These are phyloP conservation scores for Scenedesmus sp. DNA, from an alignment of 163 green algal species.

Conservation along the genomic window DNA sequence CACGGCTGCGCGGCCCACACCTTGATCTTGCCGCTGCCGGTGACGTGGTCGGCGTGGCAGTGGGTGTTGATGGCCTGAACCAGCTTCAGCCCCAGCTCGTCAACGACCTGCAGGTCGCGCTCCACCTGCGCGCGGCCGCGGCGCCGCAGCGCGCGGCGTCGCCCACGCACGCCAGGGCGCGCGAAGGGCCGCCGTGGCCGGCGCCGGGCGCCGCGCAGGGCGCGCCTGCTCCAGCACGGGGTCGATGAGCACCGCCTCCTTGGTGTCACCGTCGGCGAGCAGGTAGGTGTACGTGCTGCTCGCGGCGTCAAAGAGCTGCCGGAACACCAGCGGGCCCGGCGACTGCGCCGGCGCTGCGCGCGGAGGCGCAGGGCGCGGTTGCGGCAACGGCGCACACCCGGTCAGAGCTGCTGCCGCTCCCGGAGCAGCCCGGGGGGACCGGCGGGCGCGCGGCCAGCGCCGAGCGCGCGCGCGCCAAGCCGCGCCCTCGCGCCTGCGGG, in stretches of 20 bases:
- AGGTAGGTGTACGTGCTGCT: constrained; percentile 71
- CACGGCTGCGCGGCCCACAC: not conserved
- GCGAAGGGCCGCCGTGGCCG: no score
- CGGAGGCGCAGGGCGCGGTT: no score
- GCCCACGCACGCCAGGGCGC: no score
- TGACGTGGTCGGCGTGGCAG: constrained; percentile 54
- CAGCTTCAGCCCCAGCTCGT: constrained; percentile 65
- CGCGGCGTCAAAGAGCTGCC: constrained; percentile 64
- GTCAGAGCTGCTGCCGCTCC: no score
- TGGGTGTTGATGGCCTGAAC: constrained; percentile 69
- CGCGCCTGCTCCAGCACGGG: constrained; percentile 57
- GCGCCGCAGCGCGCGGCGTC: not conserved
- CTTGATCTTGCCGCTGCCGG: constrained; percentile 18
- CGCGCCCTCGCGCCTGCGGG: no score
- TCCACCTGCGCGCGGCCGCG: constrained; percentile 48
- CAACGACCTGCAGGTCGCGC: constrained; percentile 58
- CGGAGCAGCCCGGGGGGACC: no score
- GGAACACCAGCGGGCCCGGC: constrained; percentile 50
- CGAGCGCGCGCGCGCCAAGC: no score
- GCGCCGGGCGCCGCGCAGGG: no score
- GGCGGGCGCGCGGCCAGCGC: no score
- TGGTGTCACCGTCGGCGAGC: constrained; percentile 49
- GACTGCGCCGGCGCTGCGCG: not conserved
- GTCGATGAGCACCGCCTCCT: constrained; percentile 68
- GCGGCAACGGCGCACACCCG: no score